Evolutionary conservation across 2,329 filamentous ascomycete species (phyloP).

Genomic region (Penicillium sp.): DNA sequence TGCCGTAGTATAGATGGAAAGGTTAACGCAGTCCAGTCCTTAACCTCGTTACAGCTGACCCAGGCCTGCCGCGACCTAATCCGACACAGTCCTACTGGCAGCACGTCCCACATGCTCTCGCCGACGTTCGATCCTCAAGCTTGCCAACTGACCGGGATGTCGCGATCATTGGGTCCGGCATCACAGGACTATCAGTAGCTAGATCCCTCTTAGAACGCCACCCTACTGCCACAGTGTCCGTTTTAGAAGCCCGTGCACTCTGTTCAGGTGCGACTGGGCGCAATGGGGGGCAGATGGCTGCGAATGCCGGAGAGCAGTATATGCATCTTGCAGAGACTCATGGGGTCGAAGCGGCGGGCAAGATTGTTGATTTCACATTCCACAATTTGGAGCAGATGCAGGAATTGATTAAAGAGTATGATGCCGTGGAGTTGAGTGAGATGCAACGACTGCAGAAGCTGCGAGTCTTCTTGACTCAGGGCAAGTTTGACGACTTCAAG

Average conservation of each 20-base stretch:
- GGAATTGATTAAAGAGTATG: conserved; percentile 34
- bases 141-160: conserved; percentile 29
- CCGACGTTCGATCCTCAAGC: conserved; percentile 27
- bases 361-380: conserved; percentile 41
- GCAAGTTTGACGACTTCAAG: conserved; percentile 20
- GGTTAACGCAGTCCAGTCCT: conserved; percentile 10
- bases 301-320: conserved; percentile 30
- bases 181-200: conserved; percentile 35
- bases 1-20: neutral
- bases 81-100: conserved; percentile 42
- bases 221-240: conserved; percentile 26
- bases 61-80: conserved; percentile 36
- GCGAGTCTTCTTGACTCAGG: conserved; percentile 24
- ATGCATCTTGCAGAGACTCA: conserved; percentile 17
- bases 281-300: conserved; percentile 37
- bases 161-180: conserved; percentile 39
- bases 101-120: conserved; percentile 31
- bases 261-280: conserved; percentile 40
- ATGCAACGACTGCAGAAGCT: conserved; percentile 24
- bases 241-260: conserved; percentile 37
- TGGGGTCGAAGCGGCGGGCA: conserved; percentile 31
- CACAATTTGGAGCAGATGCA: conserved; percentile 39
- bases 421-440: conserved; percentile 28
- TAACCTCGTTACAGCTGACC: conserved; percentile 27
- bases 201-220: conserved; percentile 31